Base-by-base conservation (phyloP, 768 basidiomycete species). In the Mycena capillaripes region DNA sequence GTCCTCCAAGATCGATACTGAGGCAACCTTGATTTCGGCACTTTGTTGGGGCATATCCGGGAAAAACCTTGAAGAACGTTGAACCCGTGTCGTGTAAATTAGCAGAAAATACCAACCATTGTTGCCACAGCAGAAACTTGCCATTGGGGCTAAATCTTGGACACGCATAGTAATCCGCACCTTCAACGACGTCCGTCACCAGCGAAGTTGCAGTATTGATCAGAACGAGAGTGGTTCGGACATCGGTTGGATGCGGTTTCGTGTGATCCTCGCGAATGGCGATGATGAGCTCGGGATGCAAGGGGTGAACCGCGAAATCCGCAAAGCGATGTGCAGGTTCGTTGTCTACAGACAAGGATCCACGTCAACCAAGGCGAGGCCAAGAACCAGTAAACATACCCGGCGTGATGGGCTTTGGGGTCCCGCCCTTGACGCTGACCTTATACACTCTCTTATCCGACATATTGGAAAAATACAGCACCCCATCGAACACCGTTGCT, bases 1-100 rank as follows among this genome's bases (percentile, higher is more conserved):
- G 3, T 67, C 34, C 2, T 48, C 34, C 34, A 8, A n/a, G 30
- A 67, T n/a, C n/a, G n/a, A n/a, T n/a, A n/a, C 66, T 11, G 66
- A 5, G 1, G 66, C 65, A 2, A 72, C 21, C 29, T 42, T 52
- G 53, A 68, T 62, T 55, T 69, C 66, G 10, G 71, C 71, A 17
- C 71, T 72, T 32, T 68, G 71, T 52, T 52, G 63, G 9, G 71
- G 71, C 19, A 72, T 25, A 46, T 72, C 71, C 2, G 71, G 71
- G 36, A 62, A 60, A 25, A 36, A 29, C 71, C 71, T 71, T n/a
- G n/a, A n/a, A n/a, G n/a, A n/a, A n/a, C n/a, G 11, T 29, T 10
- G 2, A 23, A 14, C 42, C n/a, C n/a, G n/a, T n/a, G n/a, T n/a
- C n/a, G n/a, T n/a, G n/a, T n/a, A n/a, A n/a, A n/a, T n/a, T n/a